Evolutionary conservation across 2,329 filamentous ascomycete genomes (phyloP).

Genomic region (Fusarium torreyae): DNA sequence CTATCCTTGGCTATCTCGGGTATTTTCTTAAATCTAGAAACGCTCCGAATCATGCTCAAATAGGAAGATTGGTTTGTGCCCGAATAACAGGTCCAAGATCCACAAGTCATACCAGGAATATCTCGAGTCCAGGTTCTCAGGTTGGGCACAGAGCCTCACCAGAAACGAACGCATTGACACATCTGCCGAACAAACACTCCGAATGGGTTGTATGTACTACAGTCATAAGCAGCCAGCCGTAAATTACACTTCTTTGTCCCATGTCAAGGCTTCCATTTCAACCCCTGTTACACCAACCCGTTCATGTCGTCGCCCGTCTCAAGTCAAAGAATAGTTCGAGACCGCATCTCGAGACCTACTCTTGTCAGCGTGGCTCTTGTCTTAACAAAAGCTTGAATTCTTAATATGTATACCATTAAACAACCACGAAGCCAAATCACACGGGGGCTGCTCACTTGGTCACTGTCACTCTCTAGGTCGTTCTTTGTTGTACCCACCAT

Average conservation of each 20-base stretch:
- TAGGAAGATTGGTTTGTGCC: slow-evolving; percentile 13
- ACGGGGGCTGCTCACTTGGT: slow-evolving; percentile 20
- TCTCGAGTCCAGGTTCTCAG: slow-evolving; percentile 8
- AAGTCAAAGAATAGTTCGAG: slow-evolving; percentile 11
- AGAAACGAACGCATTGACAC: slow-evolving; percentile 15
- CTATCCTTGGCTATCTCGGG: slow-evolving; percentile 8
- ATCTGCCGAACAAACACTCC: slow-evolving; percentile 14
- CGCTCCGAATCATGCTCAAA: background rate
- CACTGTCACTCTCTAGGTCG: background rate
- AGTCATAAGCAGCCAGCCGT: slow-evolving; percentile 5
- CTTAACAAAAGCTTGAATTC: background rate
- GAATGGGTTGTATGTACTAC: background rate
- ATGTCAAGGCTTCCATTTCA: slow-evolving; percentile 6
- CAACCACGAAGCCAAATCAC: slow-evolving; percentile 26
- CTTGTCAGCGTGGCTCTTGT: slow-evolving; percentile 14
- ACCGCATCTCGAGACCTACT: slow-evolving; percentile 5
- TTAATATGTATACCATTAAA: slow-evolving; percentile 17
- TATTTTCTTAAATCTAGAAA: slow-evolving; percentile 19
- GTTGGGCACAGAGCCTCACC: slow-evolving; percentile 36
- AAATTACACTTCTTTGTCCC: slow-evolving; percentile 21
- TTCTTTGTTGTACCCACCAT: slow-evolving; percentile 25
- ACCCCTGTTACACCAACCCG: slow-evolving; percentile 24
- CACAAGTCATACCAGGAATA: slow-evolving; percentile 16
- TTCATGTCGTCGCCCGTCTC: slow-evolving; percentile 26
- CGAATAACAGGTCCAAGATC: slow-evolving; percentile 7